phyloP scores from a whole-genome alignment of 225 moss, liverwort and hornwort genomes.

The Sphagnum tenellum region DNA sequence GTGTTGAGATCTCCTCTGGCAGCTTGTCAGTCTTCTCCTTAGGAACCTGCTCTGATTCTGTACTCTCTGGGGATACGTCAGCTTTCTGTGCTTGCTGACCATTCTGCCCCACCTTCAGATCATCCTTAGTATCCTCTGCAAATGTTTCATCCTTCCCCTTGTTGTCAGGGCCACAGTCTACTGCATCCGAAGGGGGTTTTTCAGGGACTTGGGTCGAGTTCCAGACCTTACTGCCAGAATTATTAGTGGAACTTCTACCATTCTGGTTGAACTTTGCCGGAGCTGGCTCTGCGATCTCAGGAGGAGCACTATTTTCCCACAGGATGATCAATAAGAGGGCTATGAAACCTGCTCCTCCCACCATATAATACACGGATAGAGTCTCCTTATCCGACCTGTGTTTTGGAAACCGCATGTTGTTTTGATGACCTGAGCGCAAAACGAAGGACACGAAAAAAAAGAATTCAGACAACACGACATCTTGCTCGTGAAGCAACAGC shows the following conservation, averaged over 20 bases:
- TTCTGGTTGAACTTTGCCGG: background rate
- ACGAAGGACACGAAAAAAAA: no score
- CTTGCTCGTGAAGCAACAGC: no score
- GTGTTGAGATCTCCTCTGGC: slow-evolving; percentile 19
- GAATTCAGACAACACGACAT: no score
- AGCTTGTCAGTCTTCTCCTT: slow-evolving; percentile 4
- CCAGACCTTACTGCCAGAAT: background rate
- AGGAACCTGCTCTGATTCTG: background rate
- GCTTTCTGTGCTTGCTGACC: no score
- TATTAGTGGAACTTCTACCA: background rate
- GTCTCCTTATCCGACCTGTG: slow-evolving; percentile 26
- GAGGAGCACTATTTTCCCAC: slow-evolving; percentile 53
- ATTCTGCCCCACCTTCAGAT: background rate
- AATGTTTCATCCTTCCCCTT: slow-evolving; percentile 1
- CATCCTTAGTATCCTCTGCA: slow-evolving; percentile 2
- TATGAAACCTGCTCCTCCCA: slow-evolving; percentile 27
- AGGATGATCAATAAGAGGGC: slow-evolving; percentile 51
- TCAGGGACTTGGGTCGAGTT: background rate
- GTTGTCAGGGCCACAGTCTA: background rate
- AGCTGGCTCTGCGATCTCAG: slow-evolving; percentile 13
- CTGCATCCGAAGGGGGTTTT: slow-evolving; percentile 3
- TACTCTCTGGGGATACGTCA: background rate
- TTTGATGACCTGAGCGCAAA: no score
- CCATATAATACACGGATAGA: slow-evolving; percentile 27
- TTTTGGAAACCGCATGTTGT: no score